These are phyloP conservation scores for Calendula officinalis DNA, from an alignment of 129 eudicot species.

Conservation along the genomic window DNA sequence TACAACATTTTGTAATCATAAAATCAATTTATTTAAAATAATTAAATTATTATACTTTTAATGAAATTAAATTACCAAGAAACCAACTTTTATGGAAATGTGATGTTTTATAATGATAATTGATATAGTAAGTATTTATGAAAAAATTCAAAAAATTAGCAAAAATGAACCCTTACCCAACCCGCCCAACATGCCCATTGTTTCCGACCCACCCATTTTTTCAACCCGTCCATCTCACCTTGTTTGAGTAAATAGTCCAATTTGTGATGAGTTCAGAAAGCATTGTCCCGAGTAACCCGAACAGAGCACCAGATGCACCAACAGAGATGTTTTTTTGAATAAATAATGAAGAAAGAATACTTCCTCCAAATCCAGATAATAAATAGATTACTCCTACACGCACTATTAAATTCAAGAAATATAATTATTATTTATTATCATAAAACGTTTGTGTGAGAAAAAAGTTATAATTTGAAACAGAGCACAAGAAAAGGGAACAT, in stretches of 20 bases:
- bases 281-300: conserved; percentile 95
- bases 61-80: too few relatives aligned
- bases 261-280: conserved; percentile 82
- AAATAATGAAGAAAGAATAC: conserved; percentile 62
- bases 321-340: conserved; percentile 56
- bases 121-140: too few relatives aligned
- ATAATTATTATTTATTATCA: neutral
- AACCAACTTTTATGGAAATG: too few relatives aligned
- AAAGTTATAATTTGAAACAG: neutral
- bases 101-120: too few relatives aligned
- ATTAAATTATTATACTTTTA: too few relatives aligned
- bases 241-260: conserved; percentile 81
- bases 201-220: too few relatives aligned
- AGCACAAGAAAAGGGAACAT: conserved; percentile 13
- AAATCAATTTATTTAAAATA: too few relatives aligned
- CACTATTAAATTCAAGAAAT: conserved; percentile 36
- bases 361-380: conserved; percentile 84
- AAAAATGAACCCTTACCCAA: neutral
- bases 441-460: too few relatives aligned
- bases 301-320: conserved; percentile 95
- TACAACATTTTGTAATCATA: too few relatives aligned
- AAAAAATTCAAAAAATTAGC: too few relatives aligned
- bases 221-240: conserved; percentile 33
- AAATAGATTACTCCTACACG: conserved; percentile 77
- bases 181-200: too few relatives aligned